A percentile compares a stretch with the other conserved stretches of the same genome.
phyloP scores from a whole-genome alignment of 768 basidiomycete genomes.

The Pulveroboletus sp. region DNA sequence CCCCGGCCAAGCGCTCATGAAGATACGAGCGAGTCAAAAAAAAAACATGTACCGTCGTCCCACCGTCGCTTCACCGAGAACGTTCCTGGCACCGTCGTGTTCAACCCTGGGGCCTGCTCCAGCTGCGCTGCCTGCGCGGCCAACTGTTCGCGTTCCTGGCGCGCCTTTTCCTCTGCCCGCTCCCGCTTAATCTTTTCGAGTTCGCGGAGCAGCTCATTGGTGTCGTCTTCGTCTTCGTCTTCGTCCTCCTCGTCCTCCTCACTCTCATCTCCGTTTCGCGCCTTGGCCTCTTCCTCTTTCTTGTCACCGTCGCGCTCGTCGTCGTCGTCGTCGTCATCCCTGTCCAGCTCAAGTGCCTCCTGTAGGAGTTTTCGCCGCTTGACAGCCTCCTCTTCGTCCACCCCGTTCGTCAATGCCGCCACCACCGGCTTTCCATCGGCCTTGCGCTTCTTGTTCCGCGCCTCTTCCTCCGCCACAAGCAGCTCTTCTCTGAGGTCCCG shows the following conservation, averaged over 20 bases:
- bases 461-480: conserved; percentile 80
- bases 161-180: conserved; percentile 86
- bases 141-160: conserved; percentile 73
- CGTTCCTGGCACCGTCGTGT: conserved; percentile 71
- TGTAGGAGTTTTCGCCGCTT: conserved; percentile 87
- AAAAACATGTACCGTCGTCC: conserved; percentile 74
- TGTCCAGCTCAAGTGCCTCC: conserved; percentile 83
- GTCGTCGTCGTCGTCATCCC: conserved; percentile 81
- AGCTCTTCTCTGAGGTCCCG: conserved; percentile 83
- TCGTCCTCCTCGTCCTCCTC: conserved; percentile 57
- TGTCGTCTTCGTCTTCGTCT: conserved; percentile 59
- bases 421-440: conserved; percentile 62
- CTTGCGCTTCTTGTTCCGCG: conserved; percentile 86
- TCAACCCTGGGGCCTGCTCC: conserved; percentile 69
- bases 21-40: not conserved
- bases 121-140: conserved; percentile 61
- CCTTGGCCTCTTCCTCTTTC: conserved; percentile 35
- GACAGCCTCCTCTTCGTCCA: conserved; percentile 60
- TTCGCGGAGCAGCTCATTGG: conserved; percentile 90
- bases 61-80: conserved; percentile 91
- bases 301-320: conserved; percentile 67
- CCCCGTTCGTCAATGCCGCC: conserved; percentile 32
- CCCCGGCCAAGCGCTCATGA: not conserved
- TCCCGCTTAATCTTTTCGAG: conserved; percentile 98
- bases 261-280: conserved; percentile 32